A percentile compares a stretch with the other conserved stretches of the same genome.
Evolutionary conservation across 2,329 filamentous ascomycete genomes (phyloP).

Genomic region (Pyrenophora seminiperda): DNA sequence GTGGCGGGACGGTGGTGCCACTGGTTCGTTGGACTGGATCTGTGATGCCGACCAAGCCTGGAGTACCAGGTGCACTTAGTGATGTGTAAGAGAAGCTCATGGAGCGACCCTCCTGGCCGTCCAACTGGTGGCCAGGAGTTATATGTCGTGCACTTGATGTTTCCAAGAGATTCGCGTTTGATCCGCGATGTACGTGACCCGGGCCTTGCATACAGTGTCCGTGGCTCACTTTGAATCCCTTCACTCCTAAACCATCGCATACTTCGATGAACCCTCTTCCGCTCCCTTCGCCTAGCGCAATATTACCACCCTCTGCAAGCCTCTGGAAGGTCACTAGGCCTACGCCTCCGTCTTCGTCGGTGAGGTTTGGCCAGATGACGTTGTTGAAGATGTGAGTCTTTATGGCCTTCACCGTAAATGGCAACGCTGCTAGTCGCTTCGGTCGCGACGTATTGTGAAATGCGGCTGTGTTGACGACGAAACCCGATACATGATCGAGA

Average conservation of each 20-base stretch:
- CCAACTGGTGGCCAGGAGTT: conserved; percentile 24
- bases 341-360: conserved; percentile 92
- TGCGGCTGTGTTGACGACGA: conserved; percentile 91
- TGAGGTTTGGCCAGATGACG: conserved; percentile 95
- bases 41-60: conserved; percentile 27
- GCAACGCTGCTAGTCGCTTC: conserved; percentile 84
- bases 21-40: conserved; percentile 29
- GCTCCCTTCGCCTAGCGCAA: conserved; percentile 78
- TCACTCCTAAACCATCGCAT: conserved; percentile 85
- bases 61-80: conserved; percentile 46
- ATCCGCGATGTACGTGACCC: conserved; percentile 51
- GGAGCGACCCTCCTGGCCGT: conserved; percentile 37
- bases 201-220: conserved; percentile 79
- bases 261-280: conserved; percentile 85
- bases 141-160: conserved; percentile 33
- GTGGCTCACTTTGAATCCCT: conserved; percentile 85
- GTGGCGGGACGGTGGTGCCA: conserved; percentile 21
- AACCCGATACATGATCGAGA: conserved; percentile 88
- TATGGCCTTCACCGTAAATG: conserved; percentile 87
- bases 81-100: conserved; percentile 43
- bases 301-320: conserved; percentile 85
- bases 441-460: conserved; percentile 76
- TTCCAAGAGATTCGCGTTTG: conserved; percentile 49
- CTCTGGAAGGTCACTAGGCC: conserved; percentile 90
- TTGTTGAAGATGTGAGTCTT: conserved; percentile 98